A percentile compares a stretch with the other conserved stretches of the same genome.
Conservation (phyloP, 2,329 filamentous ascomycete genomes). For the Calycina herbarum region DNA sequence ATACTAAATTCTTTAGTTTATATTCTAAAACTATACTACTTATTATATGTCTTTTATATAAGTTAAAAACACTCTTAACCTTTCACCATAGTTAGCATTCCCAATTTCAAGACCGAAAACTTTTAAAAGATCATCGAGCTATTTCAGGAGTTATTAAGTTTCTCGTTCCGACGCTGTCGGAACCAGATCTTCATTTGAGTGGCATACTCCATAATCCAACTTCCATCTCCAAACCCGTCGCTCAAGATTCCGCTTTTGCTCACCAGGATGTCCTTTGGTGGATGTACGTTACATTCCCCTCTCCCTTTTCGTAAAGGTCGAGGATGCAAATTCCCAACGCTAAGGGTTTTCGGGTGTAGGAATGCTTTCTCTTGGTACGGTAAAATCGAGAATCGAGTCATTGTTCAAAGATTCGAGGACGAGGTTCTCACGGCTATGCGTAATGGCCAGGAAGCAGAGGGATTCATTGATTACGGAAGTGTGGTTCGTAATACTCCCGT, state of each 20-base stretch:
- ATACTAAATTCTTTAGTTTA: too few species aligned
- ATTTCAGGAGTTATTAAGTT: constrained; percentile 8
- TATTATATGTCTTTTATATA: too few species aligned
- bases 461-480: constrained; percentile 3
- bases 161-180: constrained; percentile 16
- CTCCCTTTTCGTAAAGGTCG: neutral
- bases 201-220: constrained; percentile 10
- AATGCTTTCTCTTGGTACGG: constrained; percentile 10
- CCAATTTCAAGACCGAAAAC: constrained; percentile 5
- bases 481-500: neutral
- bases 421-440: neutral
- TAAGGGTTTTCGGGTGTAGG: neutral
- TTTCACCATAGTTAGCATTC: constrained; percentile 14
- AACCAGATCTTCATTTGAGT: constrained; percentile 16
- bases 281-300: neutral
- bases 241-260: constrained; percentile 12
- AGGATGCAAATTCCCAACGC: neutral
- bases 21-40: too few species aligned
- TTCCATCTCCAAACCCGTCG: neutral
- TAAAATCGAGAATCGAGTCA: neutral
- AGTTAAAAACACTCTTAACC: too few species aligned
- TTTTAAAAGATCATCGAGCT: constrained; percentile 13
- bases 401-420: neutral
- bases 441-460: neutral
- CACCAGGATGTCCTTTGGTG: neutral